These are phyloP conservation scores for Leccinum cinnamomeum DNA, from an alignment of 1,284 basidiomycete genomes.

Conservation along the genomic window DNA sequence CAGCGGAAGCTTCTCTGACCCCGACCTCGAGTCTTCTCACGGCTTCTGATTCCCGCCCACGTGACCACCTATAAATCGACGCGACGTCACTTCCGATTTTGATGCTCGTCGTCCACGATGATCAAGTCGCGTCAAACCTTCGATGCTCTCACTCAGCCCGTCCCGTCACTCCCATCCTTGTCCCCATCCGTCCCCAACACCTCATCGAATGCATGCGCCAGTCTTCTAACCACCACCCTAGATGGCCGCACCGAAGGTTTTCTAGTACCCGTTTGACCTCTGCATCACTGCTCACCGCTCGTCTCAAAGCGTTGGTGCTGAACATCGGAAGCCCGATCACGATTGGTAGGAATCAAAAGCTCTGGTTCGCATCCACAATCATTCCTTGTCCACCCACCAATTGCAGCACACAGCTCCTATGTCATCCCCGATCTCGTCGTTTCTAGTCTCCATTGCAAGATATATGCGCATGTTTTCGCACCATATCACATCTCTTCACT, in stretches of 20 bases:
- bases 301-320: constrained; percentile 50
- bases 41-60: constrained; percentile 13
- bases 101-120: constrained; percentile 20
- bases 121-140: constrained; percentile 20
- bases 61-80: constrained; percentile 20
- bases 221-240: constrained; percentile 54
- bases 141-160: constrained; percentile 31
- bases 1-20: not conserved
- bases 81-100: constrained; percentile 10
- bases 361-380: constrained; percentile 41
- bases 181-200: constrained; percentile 9
- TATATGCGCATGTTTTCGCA: constrained; percentile 60
- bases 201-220: constrained; percentile 59
- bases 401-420: constrained; percentile 42
- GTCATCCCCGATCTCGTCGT: constrained; percentile 52
- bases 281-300: constrained; percentile 19
- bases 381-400: constrained; percentile 11
- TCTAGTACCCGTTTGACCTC: not conserved
- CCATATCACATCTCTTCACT: not conserved
- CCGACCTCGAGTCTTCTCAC: not conserved
- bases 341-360: constrained; percentile 63
- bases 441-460: constrained; percentile 71
- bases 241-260: constrained; percentile 62
- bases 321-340: constrained; percentile 60
- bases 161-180: constrained; percentile 27